Percentiles rank a stretch among this genome's conserved stretches.
phyloP scores from a whole-genome alignment of 2,329 filamentous ascomycete species.

The Ophiostoma angusticollis region DNA sequence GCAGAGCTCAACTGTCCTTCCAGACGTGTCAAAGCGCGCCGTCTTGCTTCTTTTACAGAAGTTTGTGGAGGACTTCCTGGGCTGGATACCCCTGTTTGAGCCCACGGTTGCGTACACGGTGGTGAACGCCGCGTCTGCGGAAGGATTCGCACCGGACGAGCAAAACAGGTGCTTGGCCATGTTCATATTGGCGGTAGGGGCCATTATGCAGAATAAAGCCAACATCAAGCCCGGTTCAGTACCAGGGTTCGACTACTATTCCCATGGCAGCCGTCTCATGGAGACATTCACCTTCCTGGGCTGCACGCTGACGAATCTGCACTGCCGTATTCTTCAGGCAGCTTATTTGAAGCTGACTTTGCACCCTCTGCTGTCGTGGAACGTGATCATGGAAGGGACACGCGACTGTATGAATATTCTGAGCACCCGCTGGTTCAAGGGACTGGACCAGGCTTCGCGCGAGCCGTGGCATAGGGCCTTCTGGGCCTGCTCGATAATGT shows the following conservation, averaged over 20 bases:
- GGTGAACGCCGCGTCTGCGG: constrained; percentile 4
- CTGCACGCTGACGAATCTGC: constrained; percentile 7
- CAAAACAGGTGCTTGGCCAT: constrained; percentile 10
- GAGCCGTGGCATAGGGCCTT: constrained; percentile 11
- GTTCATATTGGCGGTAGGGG: constrained; percentile 9
- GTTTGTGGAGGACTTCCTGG: constrained; percentile 9
- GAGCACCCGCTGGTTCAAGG: constrained; percentile 7
- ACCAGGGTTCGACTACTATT: constrained; percentile 10
- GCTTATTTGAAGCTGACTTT: constrained; percentile 9
- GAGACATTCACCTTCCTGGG: constrained; percentile 9
- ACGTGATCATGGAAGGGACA: constrained; percentile 7
- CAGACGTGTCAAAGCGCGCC: constrained; percentile 9
- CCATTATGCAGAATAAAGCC: constrained; percentile 8
- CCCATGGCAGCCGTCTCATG: constrained; percentile 6
- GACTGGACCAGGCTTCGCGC: background rate
- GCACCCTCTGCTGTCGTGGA: constrained; percentile 11
- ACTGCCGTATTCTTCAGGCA: constrained; percentile 12
- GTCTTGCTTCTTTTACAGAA: constrained; percentile 7
- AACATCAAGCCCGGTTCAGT: constrained; percentile 5
- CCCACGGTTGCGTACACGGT: too few species aligned
- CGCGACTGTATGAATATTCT: constrained; percentile 11
- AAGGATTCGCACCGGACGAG: constrained; percentile 4
- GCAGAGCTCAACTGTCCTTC: constrained; percentile 1
- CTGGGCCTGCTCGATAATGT: constrained; percentile 11
- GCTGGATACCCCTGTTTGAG: constrained; percentile 9